Conservation (phyloP, 768 basidiomycete species). For the Amanita pallidorosea region DNA sequence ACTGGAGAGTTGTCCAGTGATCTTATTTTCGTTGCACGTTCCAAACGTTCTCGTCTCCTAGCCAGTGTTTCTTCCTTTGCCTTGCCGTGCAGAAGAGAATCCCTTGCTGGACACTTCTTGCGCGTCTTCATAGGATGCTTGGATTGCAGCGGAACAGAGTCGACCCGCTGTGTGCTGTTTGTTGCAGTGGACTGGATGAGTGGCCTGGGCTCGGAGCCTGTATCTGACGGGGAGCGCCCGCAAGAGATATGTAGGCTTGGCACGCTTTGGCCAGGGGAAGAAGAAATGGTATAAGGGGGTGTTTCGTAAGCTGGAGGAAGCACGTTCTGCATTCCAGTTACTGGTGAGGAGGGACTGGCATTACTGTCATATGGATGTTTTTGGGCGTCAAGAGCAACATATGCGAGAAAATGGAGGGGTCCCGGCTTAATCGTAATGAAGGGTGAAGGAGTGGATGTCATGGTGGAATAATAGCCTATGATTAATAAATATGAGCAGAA, state of each 20-base stretch:
- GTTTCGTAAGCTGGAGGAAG: constrained; percentile 12
- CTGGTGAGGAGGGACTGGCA: constrained; percentile 9
- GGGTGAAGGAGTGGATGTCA: constrained; percentile 8
- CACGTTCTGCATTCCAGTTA: constrained; percentile 8
- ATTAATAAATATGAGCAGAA: constrained; percentile 15
- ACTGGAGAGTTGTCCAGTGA: constrained; percentile 46
- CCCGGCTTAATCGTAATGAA: constrained; percentile 19
- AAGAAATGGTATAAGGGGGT: constrained; percentile 9
- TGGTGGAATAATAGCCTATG: constrained; percentile 10
- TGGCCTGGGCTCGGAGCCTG: constrained; percentile 13
- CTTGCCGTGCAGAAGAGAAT: constrained; percentile 15
- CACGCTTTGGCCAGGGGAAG: constrained; percentile 13
- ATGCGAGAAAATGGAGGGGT: constrained; percentile 28
- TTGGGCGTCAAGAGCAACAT: constrained; percentile 19
- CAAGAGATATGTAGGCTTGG: constrained; percentile 18
- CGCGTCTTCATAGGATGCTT: constrained; percentile 16
- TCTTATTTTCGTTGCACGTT: constrained; percentile 27
- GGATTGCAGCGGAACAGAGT: constrained; percentile 13
- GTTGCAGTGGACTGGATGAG: constrained; percentile 20
- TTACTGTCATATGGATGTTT: constrained; percentile 9
- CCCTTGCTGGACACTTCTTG: constrained; percentile 16
- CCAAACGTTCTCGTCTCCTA: constrained; percentile 22
- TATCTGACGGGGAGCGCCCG: constrained; percentile 11
- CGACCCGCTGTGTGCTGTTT: constrained; percentile 11
- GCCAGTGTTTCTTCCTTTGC: constrained; percentile 20